Evolutionary conservation across 176 grass and related monocot genomes (phyloP).

Genomic region (Lolium rigidum): DNA sequence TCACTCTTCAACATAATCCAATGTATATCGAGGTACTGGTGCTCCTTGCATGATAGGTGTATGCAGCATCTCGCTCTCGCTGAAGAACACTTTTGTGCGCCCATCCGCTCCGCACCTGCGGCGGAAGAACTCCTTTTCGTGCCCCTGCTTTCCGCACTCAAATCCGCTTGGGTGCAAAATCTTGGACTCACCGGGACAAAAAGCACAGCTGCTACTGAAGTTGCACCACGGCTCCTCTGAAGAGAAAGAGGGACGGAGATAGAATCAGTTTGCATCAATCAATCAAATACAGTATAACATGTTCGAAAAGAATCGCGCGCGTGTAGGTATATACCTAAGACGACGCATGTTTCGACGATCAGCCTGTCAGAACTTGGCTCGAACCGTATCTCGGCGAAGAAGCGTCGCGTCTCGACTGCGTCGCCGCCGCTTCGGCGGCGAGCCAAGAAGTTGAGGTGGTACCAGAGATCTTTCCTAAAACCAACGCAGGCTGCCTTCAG

Average conservation of each 20-base stretch:
- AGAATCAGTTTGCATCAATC: neutral
- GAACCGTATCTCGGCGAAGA: neutral
- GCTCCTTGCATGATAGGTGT: neutral
- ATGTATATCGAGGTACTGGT: neutral
- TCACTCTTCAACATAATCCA: neutral
- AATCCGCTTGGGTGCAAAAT: neutral
- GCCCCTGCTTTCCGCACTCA: neutral
- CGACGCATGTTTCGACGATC: neutral
- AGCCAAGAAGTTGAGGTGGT: conserved; percentile 14
- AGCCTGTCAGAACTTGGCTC: neutral
- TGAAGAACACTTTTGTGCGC: neutral
- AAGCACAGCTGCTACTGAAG: neutral
- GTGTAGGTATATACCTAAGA: neutral
- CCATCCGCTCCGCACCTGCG: neutral
- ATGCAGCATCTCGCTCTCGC: neutral
- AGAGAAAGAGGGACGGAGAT: neutral
- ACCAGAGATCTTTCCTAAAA: neutral
- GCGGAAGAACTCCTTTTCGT: neutral
- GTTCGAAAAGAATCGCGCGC: too few relatives aligned
- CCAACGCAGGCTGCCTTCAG: neutral
- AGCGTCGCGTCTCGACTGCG: neutral
- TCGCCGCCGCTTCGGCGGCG: neutral
- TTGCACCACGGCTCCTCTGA: neutral
- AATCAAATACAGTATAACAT: neutral
- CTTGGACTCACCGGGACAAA: neutral